A percentile compares a stretch with the other conserved stretches of the same genome.
Evolutionary conservation across 495 filamentous ascomycete genomes (phyloP).

Genomic region (Apodospora peruviana): DNA sequence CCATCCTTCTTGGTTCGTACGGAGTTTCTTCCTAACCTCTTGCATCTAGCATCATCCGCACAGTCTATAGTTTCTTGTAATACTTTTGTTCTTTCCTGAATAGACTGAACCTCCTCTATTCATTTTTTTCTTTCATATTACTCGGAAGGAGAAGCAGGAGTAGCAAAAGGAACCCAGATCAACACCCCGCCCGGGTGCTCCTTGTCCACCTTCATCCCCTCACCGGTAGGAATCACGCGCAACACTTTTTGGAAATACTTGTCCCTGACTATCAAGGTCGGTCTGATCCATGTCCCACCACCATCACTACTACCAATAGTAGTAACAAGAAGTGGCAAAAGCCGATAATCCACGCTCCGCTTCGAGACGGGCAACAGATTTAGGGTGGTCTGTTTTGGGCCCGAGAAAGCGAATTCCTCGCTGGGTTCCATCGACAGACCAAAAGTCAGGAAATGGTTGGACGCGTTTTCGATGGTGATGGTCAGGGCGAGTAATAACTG

Average conservation of each 20-base stretch:
- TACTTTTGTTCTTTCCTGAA: no score
- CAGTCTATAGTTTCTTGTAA: no score
- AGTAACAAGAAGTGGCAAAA: conserved; percentile 48
- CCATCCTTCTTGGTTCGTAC: no score
- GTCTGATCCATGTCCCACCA: conserved; percentile 58
- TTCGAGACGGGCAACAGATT: conserved; percentile 76
- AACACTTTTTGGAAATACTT: conserved; percentile 85
- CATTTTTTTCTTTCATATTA: no score
- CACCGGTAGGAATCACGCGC: conserved; percentile 57
- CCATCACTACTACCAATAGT: background rate
- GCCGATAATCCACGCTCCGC: conserved; percentile 59
- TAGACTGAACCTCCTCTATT: no score
- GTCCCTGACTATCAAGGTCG: conserved; percentile 70
- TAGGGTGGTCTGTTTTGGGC: conserved; percentile 69
- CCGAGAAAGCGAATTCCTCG: conserved; percentile 90
- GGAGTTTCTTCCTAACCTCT: no score
- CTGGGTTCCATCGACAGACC: conserved; percentile 84
- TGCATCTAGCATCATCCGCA: no score
- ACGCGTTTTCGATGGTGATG: conserved; percentile 89
- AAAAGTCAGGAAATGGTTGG: conserved; percentile 89
- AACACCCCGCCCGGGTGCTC: conserved; percentile 60
- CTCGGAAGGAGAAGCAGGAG: background rate
- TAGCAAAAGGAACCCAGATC: conserved; percentile 51
- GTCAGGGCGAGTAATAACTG: conserved; percentile 32
- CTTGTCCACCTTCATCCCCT: conserved; percentile 69